A percentile compares a stretch with the other conserved stretches of the same genome.
phyloP scores from a whole-genome alignment of 106 monocot genomes.

The Platanthera zijinensis region DNA sequence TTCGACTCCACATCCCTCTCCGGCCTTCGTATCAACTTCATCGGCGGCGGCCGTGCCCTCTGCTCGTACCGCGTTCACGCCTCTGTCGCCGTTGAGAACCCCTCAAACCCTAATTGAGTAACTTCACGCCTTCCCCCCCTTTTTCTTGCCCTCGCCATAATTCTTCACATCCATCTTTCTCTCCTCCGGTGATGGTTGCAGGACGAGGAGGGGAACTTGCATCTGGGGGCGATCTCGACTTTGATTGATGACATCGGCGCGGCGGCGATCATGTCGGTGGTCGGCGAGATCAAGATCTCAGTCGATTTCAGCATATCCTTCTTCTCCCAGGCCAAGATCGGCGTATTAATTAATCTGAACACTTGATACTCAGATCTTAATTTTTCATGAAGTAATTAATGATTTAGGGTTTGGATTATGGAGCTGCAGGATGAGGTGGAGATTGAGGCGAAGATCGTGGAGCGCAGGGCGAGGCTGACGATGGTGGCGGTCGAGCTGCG shows the following conservation, averaged over 20 bases:
- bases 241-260: constrained; percentile 49
- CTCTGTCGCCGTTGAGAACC: constrained; percentile 22
- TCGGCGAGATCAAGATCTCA: constrained; percentile 37
- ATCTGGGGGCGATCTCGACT: constrained; percentile 41
- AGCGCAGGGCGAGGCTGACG: constrained; percentile 21
- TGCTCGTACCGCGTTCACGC: constrained; percentile 33
- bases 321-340: constrained; percentile 39
- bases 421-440: constrained; percentile 35
- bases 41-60: constrained; percentile 23
- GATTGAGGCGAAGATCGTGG: constrained; percentile 30
- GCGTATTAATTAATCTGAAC: constrained; percentile 12
- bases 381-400: background rate
- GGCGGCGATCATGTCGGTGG: constrained; percentile 40
- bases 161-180: background rate
- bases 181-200: background rate
- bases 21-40: constrained; percentile 19
- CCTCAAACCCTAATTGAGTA: background rate
- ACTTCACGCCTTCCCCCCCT: background rate
- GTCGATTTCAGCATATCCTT: constrained; percentile 52
- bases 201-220: constrained; percentile 53
- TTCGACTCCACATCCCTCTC: constrained; percentile 29
- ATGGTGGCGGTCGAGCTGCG: constrained; percentile 18
- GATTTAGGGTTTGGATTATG: background rate
- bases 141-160: background rate
- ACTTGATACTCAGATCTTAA: no score